phyloP scores from a whole-genome alignment of 2,329 filamentous ascomycete genomes.

The Aspergillus pseudoterreus region DNA sequence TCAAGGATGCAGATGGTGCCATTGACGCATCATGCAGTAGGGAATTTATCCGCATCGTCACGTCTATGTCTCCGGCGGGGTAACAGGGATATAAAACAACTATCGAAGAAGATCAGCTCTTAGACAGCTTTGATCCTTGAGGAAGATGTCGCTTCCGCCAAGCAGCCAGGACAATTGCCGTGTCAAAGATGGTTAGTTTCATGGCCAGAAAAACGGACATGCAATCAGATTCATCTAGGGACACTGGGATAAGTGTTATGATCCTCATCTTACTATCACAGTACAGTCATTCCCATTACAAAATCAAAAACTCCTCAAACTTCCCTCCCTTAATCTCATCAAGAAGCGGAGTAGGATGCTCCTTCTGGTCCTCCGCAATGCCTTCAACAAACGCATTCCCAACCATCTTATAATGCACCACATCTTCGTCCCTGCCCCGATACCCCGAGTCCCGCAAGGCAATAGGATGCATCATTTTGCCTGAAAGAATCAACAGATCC shows the following conservation, averaged over 20 bases:
- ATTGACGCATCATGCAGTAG: background rate
- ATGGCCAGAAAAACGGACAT: background rate
- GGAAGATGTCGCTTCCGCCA: background rate
- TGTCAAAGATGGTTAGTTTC: background rate
- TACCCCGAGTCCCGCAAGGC: background rate
- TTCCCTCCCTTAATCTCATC: constrained; percentile 1
- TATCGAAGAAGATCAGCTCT: background rate
- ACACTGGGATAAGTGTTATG: background rate
- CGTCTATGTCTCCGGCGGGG: background rate
- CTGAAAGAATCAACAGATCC: constrained; percentile 4
- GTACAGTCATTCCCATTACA: background rate
- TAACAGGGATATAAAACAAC: background rate
- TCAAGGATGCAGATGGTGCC: background rate
- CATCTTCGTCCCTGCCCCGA: background rate
- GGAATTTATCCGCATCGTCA: background rate
- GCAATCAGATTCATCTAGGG: background rate
- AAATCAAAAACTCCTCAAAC: constrained; percentile 1
- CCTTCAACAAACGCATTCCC: constrained; percentile 6
- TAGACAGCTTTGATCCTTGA: background rate
- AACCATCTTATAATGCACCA: constrained; percentile 2
- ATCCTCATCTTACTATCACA: background rate
- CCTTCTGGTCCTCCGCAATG: constrained; percentile 3
- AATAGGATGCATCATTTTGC: constrained; percentile 4
- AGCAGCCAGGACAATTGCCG: background rate
- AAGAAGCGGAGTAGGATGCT: constrained; percentile 1